A percentile compares a stretch with the other conserved stretches of the same genome.
Evolutionary conservation across 2,329 filamentous ascomycete genomes (phyloP).

Genomic region (Talaromyces funiculosus): DNA sequence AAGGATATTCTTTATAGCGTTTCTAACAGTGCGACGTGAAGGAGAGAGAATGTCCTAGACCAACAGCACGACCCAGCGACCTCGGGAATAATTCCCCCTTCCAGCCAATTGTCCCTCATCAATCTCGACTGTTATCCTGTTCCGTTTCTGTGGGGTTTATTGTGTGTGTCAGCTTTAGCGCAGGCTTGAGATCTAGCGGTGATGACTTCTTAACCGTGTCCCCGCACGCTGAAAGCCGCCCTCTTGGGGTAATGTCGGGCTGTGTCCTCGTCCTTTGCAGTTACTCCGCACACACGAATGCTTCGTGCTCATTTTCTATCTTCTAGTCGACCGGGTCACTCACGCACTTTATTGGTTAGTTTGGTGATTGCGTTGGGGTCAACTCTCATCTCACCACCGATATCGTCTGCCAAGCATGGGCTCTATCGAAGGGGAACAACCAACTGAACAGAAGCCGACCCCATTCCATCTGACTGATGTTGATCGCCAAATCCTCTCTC

Average conservation of each 20-base stretch:
- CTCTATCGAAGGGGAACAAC: conserved; percentile 8
- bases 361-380: neutral
- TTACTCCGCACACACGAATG: neutral
- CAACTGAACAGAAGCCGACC: conserved; percentile 17
- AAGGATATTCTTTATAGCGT: neutral
- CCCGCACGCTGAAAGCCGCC: neutral
- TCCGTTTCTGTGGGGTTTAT: neutral
- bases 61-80: neutral
- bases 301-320: too few relatives aligned
- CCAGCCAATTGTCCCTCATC: neutral
- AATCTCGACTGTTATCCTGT: neutral
- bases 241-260: neutral
- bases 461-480: conserved; percentile 47
- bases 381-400: neutral
- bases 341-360: neutral
- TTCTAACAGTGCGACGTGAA: neutral
- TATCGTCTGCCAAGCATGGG: conserved; percentile 7
- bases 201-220: neutral
- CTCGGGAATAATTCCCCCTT: conserved; percentile 1
- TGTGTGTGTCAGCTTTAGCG: neutral
- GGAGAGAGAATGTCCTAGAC: neutral
- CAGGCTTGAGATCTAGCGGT: neutral
- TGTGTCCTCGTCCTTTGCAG: neutral
- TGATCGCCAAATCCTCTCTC: conserved; percentile 46
- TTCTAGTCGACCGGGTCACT: too few relatives aligned